A percentile compares a stretch with the other conserved stretches of the same genome.
These are phyloP conservation scores for Triticum urartu DNA, from an alignment of 176 grass and related monocot genomes.

Conservation along the genomic window DNA sequence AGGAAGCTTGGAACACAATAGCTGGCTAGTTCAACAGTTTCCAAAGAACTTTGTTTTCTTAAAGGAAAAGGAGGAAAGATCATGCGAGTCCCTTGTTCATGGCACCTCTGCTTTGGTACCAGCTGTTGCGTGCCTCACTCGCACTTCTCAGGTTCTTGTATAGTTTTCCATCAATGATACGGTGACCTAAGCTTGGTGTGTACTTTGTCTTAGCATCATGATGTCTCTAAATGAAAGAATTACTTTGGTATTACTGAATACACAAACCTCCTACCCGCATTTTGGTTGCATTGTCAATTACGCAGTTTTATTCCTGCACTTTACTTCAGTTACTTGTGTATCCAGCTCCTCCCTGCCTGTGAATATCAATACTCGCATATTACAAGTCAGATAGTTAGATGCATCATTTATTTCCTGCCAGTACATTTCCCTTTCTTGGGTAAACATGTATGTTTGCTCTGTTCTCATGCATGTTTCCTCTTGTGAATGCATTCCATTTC, in stretches of 20 bases:
- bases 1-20: neutral
- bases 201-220: neutral
- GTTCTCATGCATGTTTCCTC: slow-evolving; percentile 24
- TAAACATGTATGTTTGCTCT: neutral
- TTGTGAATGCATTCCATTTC: slow-evolving; percentile 43
- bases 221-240: neutral
- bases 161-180: neutral
- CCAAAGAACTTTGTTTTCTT: neutral
- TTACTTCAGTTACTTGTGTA: neutral
- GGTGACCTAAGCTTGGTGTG: neutral
- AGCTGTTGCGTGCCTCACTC: neutral
- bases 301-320: neutral
- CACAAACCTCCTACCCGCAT: neutral
- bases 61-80: neutral
- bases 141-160: neutral
- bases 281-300: neutral
- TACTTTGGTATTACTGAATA: neutral
- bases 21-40: neutral
- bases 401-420: slow-evolving; percentile 13
- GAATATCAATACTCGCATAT: neutral
- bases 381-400: neutral
- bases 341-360: neutral
- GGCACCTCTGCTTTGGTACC: neutral
- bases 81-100: neutral
- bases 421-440: slow-evolving; percentile 5